Evolutionary conservation across 2,329 filamentous ascomycete genomes (phyloP).

Genomic region (Hysterium pulicare): DNA sequence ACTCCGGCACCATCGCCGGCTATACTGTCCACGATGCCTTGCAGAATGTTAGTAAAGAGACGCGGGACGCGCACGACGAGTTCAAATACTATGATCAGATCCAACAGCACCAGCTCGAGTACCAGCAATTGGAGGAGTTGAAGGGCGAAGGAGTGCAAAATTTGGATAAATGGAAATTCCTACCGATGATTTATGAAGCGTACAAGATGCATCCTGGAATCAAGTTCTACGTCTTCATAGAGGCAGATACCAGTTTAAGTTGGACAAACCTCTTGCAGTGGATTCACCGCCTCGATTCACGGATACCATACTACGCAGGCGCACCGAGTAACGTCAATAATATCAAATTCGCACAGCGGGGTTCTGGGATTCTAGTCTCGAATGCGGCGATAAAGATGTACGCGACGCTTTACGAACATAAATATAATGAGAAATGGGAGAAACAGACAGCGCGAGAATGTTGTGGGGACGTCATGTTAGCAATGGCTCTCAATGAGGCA

Average conservation of each 20-base stretch:
- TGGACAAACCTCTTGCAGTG: slow-evolving; percentile 41
- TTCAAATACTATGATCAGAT: slow-evolving; percentile 53
- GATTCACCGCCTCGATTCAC: slow-evolving; percentile 35
- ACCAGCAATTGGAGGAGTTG: slow-evolving; percentile 38
- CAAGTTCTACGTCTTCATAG: slow-evolving; percentile 34
- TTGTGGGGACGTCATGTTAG: slow-evolving; percentile 38
- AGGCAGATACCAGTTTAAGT: slow-evolving; percentile 32
- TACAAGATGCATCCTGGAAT: slow-evolving; percentile 30
- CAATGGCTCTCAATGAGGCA: slow-evolving; percentile 31
- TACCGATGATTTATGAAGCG: slow-evolving; percentile 53
- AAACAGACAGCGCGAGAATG: slow-evolving; percentile 26
- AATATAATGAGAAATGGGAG: slow-evolving; percentile 33
- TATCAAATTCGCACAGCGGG: slow-evolving; percentile 41
- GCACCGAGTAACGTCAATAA: slow-evolving; percentile 35
- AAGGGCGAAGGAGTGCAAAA: slow-evolving; percentile 47
- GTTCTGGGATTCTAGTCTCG: slow-evolving; percentile 43
- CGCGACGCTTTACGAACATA: slow-evolving; percentile 28
- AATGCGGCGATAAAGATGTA: slow-evolving; percentile 37
- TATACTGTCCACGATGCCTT: slow-evolving; percentile 51
- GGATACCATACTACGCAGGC: slow-evolving; percentile 43
- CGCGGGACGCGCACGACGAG: slow-evolving; percentile 42
- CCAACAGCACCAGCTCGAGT: slow-evolving; percentile 39
- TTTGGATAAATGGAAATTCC: slow-evolving; percentile 58
- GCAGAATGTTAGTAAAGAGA: slow-evolving; percentile 33
- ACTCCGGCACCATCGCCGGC: slow-evolving; percentile 50